Evolutionary conservation across 1,139 yeast genomes (phyloP).

Genomic region (Zygosaccharomyces sapae): DNA sequence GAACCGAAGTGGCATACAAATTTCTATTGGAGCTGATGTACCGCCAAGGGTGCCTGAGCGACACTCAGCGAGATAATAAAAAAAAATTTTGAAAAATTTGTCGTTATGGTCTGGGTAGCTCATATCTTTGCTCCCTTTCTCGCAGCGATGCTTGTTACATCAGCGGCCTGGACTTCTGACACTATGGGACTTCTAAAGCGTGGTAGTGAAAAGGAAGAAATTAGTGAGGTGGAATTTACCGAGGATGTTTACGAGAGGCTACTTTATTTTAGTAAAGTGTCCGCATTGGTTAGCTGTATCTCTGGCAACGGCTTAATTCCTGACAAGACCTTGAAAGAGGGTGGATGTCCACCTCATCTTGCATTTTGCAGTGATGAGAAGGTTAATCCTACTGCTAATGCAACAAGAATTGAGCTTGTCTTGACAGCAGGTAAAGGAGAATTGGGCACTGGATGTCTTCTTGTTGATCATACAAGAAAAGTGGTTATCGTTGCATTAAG

Average conservation of each 20-base stretch:
- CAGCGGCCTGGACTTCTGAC: conserved; percentile 2
- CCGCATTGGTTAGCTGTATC: conserved; percentile 33
- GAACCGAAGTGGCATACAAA: not conserved
- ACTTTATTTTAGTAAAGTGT: conserved; percentile 33
- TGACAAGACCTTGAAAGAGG: conserved; percentile 25
- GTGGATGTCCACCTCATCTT: conserved; percentile 33
- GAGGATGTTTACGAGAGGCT: conserved; percentile 27
- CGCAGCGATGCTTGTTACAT: not conserved
- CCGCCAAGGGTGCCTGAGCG: not conserved
- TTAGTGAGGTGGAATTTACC: conserved; percentile 11
- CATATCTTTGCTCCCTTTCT: not conserved
- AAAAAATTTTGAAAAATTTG: not conserved
- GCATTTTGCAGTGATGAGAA: conserved; percentile 28
- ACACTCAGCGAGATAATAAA: not conserved
- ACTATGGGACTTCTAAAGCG: not conserved
- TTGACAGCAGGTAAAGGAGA: conserved; percentile 42
- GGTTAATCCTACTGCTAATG: conserved; percentile 34
- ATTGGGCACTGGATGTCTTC: conserved; percentile 47
- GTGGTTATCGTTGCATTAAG: conserved; percentile 46
- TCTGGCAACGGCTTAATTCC: conserved; percentile 17
- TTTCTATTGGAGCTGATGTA: not conserved
- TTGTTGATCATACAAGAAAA: conserved; percentile 38
- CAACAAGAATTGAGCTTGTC: conserved; percentile 36
- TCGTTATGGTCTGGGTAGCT: not conserved
- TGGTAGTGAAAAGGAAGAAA: not conserved